phyloP scores from a whole-genome alignment of 495 filamentous ascomycete genomes.

The Neurospora sp. region DNA sequence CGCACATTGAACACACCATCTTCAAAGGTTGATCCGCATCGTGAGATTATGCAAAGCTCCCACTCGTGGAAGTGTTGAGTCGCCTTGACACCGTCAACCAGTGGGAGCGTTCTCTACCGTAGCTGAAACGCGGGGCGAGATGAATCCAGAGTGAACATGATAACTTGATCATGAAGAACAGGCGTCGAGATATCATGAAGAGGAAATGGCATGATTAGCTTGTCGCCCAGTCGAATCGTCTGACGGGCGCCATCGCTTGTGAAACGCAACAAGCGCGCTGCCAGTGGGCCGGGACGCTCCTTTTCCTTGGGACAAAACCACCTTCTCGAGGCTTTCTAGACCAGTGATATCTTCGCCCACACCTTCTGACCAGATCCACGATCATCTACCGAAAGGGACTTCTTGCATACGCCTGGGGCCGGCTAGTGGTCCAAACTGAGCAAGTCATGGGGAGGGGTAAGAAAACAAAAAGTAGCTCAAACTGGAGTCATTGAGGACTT shows the following conservation, averaged over 20 bases:
- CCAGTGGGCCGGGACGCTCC: neutral
- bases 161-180: neutral
- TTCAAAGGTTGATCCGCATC: neutral
- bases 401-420: conserved; percentile 10
- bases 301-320: conserved; percentile 1
- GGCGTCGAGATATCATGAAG: conserved; percentile 3
- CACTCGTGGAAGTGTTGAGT: neutral
- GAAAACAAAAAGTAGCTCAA: conserved; percentile 2
- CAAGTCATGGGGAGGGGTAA: conserved; percentile 7
- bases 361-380: conserved; percentile 6
- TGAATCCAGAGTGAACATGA: neutral
- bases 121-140: neutral
- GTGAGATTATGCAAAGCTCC: neutral
- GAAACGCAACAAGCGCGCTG: conserved; percentile 29
- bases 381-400: conserved; percentile 12
- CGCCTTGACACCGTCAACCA: neutral
- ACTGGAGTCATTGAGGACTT: neutral
- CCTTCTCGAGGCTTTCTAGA: neutral
- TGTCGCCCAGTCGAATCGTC: neutral
- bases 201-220: conserved; percentile 3
- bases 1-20: neutral
- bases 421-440: conserved; percentile 9
- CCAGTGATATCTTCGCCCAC: conserved; percentile 1
- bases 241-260: conserved; percentile 8
- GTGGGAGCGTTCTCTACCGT: neutral